Percentiles rank a stretch among this genome's conserved stretches.
phyloP scores from a whole-genome alignment of 345 rosid genomes.

The Turritis glabra region DNA sequence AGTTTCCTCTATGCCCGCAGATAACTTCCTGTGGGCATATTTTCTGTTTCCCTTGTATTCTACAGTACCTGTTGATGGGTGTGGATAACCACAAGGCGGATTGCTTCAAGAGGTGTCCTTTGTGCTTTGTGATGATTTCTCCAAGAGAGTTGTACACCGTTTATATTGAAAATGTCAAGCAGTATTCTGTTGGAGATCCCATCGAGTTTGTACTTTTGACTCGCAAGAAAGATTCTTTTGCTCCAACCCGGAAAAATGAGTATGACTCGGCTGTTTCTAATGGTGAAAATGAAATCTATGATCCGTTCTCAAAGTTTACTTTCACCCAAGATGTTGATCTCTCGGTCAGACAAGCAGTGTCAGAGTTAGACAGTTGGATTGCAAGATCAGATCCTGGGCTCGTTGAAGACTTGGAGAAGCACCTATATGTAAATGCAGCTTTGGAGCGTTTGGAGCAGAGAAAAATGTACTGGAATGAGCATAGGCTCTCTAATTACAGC shows the following conservation, averaged over 20 bases:
- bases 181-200: conserved; percentile 59
- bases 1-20: conserved; percentile 86
- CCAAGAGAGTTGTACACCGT: conserved; percentile 77
- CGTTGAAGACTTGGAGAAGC: conserved; percentile 87
- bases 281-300: conserved; percentile 38
- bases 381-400: conserved; percentile 84
- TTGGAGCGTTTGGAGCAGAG: conserved; percentile 78
- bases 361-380: conserved; percentile 88
- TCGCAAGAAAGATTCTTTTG: conserved; percentile 69
- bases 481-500: conserved; percentile 34
- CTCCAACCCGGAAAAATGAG: conserved; percentile 51
- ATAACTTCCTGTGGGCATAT: conserved; percentile 97
- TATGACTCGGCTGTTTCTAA: conserved; percentile 25
- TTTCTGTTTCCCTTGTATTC: conserved; percentile 91
- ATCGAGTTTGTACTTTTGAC: conserved; percentile 81
- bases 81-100: conserved; percentile 67
- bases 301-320: conserved; percentile 75
- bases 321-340: conserved; percentile 83
- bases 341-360: conserved; percentile 79
- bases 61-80: conserved; percentile 74
- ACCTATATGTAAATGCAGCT: conserved; percentile 89
- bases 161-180: conserved; percentile 71
- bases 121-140: conserved; percentile 90
- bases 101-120: conserved; percentile 77
- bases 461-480: conserved; percentile 77